These are phyloP conservation scores for Logfia minima DNA, from an alignment of 129 eudicot species.

Conservation along the genomic window DNA sequence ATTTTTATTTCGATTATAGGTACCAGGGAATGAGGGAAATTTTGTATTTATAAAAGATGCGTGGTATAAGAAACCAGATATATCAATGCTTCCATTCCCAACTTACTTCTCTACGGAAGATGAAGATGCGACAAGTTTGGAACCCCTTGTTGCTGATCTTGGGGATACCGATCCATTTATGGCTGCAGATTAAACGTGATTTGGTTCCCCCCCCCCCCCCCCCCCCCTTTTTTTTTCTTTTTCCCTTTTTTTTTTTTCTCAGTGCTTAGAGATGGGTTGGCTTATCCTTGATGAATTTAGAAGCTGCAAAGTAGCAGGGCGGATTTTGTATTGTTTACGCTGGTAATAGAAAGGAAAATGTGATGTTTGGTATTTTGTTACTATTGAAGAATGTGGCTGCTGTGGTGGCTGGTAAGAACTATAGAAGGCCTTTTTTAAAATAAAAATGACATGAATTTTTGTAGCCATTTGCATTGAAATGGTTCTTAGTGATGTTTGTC, in stretches of 20 bases:
- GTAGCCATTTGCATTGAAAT: no score
- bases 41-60: slow-evolving; percentile 94
- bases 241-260: slow-evolving; percentile 6
- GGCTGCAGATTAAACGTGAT: slow-evolving; percentile 69
- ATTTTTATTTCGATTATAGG: slow-evolving; percentile 38
- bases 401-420: no score
- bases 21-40: slow-evolving; percentile 84
- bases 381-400: no score
- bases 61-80: slow-evolving; percentile 76
- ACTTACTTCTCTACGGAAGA: slow-evolving; percentile 76
- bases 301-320: slow-evolving; percentile 20
- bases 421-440: no score
- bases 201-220: neutral
- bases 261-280: slow-evolving; percentile 7
- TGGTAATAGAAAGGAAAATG: slow-evolving; percentile 17
- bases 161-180: slow-evolving; percentile 93
- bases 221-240: no score
- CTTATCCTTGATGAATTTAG: slow-evolving; percentile 22
- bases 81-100: slow-evolving; percentile 77
- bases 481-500: no score
- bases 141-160: slow-evolving; percentile 84
- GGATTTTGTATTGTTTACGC: slow-evolving; percentile 11
- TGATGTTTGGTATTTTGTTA: no score
- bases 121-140: slow-evolving; percentile 54
- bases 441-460: no score